Percentiles rank a stretch among this genome's conserved stretches.
These are phyloP conservation scores for Centella asiatica DNA, from an alignment of 129 eudicot species.

Conservation along the genomic window DNA sequence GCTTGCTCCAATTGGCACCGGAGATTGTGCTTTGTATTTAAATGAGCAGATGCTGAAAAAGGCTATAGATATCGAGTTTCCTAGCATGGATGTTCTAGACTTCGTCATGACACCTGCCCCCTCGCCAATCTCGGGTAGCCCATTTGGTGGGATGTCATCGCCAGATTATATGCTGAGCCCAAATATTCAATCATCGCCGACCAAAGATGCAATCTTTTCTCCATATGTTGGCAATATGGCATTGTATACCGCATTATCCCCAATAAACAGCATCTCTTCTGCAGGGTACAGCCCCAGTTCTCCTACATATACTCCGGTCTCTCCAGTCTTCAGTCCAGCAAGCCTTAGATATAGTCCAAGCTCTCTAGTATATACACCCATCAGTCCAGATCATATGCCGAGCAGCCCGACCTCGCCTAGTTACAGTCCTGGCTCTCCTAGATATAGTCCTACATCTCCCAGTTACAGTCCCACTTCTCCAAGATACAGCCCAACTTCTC, in stretches of 20 bases:
- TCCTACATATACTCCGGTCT: constrained; percentile 75
- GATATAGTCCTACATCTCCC: constrained; percentile 70
- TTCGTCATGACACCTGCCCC: constrained; percentile 93
- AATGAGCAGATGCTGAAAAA: constrained; percentile 86
- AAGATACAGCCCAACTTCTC: constrained; percentile 79
- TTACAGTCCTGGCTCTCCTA: constrained; percentile 60
- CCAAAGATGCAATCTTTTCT: constrained; percentile 74
- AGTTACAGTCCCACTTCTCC: constrained; percentile 87
- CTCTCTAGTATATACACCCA: constrained; percentile 81
- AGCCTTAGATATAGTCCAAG: constrained; percentile 85
- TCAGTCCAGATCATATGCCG: constrained; percentile 74
- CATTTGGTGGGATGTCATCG: constrained; percentile 89
- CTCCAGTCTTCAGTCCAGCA: constrained; percentile 73
- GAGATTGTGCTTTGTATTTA: constrained; percentile 68
- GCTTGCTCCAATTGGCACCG: constrained; percentile 97
- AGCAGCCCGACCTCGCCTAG: constrained; percentile 60
- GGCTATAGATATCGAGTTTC: constrained; percentile 85
- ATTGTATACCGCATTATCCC: constrained; percentile 81
- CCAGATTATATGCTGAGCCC: constrained; percentile 75
- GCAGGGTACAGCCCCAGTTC: constrained; percentile 81
- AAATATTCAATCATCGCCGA: constrained; percentile 66
- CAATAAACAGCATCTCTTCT: constrained; percentile 67
- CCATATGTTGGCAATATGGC: constrained; percentile 87
- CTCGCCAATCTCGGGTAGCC: constrained; percentile 74
- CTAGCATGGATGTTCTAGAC: constrained; percentile 91